Base-by-base conservation (phyloP, 768 basidiomycete species). In the Krasilnikovozyma curviuscula region DNA sequence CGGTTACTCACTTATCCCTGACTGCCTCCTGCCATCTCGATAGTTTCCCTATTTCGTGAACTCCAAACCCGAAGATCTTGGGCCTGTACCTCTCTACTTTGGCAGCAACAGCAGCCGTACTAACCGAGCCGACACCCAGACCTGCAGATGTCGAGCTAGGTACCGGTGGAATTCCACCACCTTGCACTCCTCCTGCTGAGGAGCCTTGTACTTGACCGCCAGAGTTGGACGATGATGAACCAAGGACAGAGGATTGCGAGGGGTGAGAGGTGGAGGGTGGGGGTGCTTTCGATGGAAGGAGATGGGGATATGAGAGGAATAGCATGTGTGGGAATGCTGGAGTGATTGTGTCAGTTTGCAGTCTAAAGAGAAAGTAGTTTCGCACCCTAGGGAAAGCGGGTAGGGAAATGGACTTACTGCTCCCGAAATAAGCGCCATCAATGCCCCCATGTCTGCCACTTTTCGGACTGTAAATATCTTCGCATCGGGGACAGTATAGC, bases 341-440 rank as follows among this genome's bases (percentile, higher is more conserved):
- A 19, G 14, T 3, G 31, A n/a, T 27, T 34, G 19, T 29, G 7
- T 1, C 37, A 30, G 14, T 39, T 10, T 14, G 18, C 28, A 10
- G 12, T 18, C 10, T 7, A 31, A 18, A 8, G 18, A 44, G 18
- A 21, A 28, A 18, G 31, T 18, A 9, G 31, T 18, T 18, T 12
- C 5, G 35, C 18, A 37, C 37, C 18, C 37, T 38, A 23, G 37
- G 1, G 89, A 42, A 42, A 18, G 3, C 10, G 25, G 29, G 30
- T 10, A 23, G 16, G 14, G 18, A 30, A 27, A 5, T 1, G 16
- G 2, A 50, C 49, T 19, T n/a, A 52, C 50, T 93, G 0, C 88
- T 91, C 52, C 93, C 93, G 57, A 98, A 98, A 67, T 91, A 98
- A 2, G 93, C 93, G 25, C 93, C 91, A 62, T 98, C 93, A 61